Evolutionary conservation across 176 grass and related monocot species (phyloP).

Genomic region (Eragrostis nindensis): DNA sequence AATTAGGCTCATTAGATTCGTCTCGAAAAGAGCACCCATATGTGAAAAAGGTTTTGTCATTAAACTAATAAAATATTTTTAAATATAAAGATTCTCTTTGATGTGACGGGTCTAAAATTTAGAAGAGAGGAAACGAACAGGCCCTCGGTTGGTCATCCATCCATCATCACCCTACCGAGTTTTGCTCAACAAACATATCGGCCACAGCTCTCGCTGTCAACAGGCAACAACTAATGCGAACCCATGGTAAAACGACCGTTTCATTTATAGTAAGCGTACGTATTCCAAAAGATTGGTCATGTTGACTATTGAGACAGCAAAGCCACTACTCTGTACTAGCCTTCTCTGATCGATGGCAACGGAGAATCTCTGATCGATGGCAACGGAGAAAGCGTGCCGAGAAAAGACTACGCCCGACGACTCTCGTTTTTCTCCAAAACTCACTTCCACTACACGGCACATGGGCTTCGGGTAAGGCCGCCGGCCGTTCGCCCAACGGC

Average conservation of each 20-base stretch:
- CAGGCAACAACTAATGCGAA: not conserved
- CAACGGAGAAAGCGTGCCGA: too few species aligned
- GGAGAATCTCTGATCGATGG: too few species aligned
- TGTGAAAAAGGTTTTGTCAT: too few species aligned
- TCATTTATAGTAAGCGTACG: not conserved
- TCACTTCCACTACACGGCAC: too few species aligned
- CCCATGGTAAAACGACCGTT: not conserved
- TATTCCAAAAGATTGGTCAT: not conserved
- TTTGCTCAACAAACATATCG: conserved; percentile 34
- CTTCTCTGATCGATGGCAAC: too few species aligned
- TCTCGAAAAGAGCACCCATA: too few species aligned
- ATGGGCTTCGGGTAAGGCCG: not conserved
- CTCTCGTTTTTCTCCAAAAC: not conserved
- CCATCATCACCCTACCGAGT: not conserved
- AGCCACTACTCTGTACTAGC: not conserved
- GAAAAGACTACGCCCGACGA: too few species aligned
- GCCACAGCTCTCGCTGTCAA: not conserved
- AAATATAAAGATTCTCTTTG: too few species aligned
- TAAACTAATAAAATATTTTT: too few species aligned
- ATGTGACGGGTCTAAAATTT: too few species aligned
- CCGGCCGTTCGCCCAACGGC: conserved; percentile 37
- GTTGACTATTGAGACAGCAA: not conserved
- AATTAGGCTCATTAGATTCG: too few species aligned
- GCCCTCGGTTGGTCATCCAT: not conserved
- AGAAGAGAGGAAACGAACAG: too few species aligned